A percentile compares a stretch with the other conserved stretches of the same genome.
These are phyloP conservation scores for Apiospora koreana DNA, from an alignment of 2,329 filamentous ascomycete genomes.

Conservation along the genomic window DNA sequence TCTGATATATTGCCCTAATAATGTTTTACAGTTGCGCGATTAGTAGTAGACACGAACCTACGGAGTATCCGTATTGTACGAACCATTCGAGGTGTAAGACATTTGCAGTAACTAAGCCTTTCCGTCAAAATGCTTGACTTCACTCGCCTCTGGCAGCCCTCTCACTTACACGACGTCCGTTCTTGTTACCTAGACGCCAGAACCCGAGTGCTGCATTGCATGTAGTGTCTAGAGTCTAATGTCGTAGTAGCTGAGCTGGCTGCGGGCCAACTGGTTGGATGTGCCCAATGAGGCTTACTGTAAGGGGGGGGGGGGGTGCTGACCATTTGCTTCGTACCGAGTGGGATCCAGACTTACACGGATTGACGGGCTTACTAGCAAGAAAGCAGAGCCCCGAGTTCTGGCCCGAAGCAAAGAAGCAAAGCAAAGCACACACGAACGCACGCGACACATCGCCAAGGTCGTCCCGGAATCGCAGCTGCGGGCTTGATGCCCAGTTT, in stretches of 20 bases:
- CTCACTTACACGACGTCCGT: background rate
- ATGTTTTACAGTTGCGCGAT: background rate
- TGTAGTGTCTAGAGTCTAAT: background rate
- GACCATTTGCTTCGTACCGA: background rate
- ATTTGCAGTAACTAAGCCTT: background rate
- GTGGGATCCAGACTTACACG: background rate
- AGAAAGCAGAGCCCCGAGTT: background rate
- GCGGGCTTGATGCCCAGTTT: background rate
- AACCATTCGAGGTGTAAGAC: background rate
- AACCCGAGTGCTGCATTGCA: too few species aligned
- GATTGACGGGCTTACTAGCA: background rate
- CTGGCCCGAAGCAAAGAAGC: background rate
- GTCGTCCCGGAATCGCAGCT: background rate
- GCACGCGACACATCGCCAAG: conserved; percentile 5
- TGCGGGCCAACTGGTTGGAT: background rate
- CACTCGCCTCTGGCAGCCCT: background rate
- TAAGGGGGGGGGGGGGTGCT: background rate
- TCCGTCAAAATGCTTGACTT: conserved; percentile 7
- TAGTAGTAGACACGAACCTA: background rate
- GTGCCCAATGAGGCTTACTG: conserved; percentile 1
- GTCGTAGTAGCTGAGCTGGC: background rate
- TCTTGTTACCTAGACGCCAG: background rate
- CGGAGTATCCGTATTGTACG: background rate
- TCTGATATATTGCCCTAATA: background rate
- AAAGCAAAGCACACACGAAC: too few species aligned